A percentile compares a stretch with the other conserved stretches of the same genome.
Conservation (phyloP, 768 basidiomycete species). For the Hygrophorus pudorinus region DNA sequence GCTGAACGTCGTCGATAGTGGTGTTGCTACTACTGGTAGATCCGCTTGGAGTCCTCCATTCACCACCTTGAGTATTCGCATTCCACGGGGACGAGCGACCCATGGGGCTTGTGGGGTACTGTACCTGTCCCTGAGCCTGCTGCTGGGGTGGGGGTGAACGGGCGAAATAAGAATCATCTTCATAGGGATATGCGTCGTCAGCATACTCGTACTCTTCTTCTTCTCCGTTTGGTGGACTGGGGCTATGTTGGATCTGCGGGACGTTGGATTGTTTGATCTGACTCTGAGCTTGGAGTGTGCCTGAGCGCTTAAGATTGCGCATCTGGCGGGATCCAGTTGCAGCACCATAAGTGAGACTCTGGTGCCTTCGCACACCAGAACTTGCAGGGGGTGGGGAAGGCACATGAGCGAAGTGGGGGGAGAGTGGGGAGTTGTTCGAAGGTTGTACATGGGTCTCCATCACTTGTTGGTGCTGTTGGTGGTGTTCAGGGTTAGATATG, state of each 20-base stretch:
- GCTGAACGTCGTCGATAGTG: constrained; percentile 66
- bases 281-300: constrained; percentile 57
- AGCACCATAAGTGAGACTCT: constrained; percentile 68
- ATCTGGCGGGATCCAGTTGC: constrained; percentile 33
- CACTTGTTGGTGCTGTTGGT: constrained; percentile 37
- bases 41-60: constrained; percentile 41
- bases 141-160: constrained; percentile 19
- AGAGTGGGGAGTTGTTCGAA: constrained; percentile 44
- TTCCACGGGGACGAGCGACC: constrained; percentile 61
- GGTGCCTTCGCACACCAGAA: constrained; percentile 68
- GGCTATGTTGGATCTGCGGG: constrained; percentile 5
- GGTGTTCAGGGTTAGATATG: constrained; percentile 16
- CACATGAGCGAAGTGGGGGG: constrained; percentile 50
- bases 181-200: constrained; percentile 19
- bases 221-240: constrained; percentile 28
- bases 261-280: constrained; percentile 16
- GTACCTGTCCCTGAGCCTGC: constrained; percentile 23
- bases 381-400: constrained; percentile 67
- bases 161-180: constrained; percentile 6
- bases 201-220: constrained; percentile 48
- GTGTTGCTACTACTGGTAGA: constrained; percentile 21
- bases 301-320: constrained; percentile 60
- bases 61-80: constrained; percentile 32
- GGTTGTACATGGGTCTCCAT: constrained; percentile 34
- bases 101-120: constrained; percentile 45